phyloP scores from a whole-genome alignment of 345 rosid genomes.

The Pistacia atlantica region DNA sequence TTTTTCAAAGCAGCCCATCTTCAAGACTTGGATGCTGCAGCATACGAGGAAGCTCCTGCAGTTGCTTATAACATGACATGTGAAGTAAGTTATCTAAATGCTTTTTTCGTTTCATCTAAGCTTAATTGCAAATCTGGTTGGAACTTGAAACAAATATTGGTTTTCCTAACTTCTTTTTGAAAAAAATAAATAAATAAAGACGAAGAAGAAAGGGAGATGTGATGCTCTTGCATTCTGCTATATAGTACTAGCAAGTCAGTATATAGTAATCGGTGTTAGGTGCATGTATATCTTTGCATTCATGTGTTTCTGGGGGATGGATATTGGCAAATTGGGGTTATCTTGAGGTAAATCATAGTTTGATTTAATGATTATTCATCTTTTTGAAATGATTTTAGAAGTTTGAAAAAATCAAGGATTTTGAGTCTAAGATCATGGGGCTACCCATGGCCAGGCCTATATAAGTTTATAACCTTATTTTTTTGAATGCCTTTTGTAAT shows the following conservation, averaged over 20 bases:
- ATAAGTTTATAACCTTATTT: background rate
- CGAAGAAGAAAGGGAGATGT: too few species aligned
- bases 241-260: background rate
- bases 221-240: background rate
- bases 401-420: background rate
- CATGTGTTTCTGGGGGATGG: background rate
- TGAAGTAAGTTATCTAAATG: constrained; percentile 46
- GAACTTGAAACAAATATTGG: background rate
- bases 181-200: background rate
- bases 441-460: background rate
- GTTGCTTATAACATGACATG: constrained; percentile 52
- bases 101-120: constrained; percentile 11
- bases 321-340: background rate
- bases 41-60: constrained; percentile 75
- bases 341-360: background rate
- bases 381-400: background rate
- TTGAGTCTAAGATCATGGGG: background rate
- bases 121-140: background rate
- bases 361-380: background rate
- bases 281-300: background rate
- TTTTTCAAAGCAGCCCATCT: constrained; percentile 73
- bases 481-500: constrained; percentile 14
- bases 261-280: background rate
- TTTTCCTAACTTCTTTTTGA: background rate
- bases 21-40: constrained; percentile 80